Evolutionary conservation across 2,329 filamentous ascomycete species (phyloP), one percentile per base, ranked within the genome.

Genomic region (Piedraia hortae): DNA sequence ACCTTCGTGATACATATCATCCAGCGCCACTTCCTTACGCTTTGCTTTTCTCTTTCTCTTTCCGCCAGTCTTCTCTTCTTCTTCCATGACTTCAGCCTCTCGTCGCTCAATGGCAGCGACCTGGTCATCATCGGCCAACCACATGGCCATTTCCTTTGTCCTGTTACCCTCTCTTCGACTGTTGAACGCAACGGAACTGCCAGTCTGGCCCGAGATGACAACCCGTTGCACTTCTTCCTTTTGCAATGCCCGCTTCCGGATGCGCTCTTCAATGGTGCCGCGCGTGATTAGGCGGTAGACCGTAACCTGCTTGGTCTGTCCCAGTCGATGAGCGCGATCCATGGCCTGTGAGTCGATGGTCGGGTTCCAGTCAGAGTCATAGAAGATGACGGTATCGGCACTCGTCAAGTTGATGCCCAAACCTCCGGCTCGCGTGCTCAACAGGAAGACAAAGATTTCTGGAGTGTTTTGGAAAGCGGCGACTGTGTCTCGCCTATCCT

Each of bases 1-100:
- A 90, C 85, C 85, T 59, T 97, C 85, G 44, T 97, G 85, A 50
- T 97, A 97, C 74, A 97, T 78, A 42, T 91, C 82, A 44, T 93
- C 85, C 46, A 93, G 51, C 38, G 57, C 65, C 31, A 67, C 49
- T 42, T 67, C 62, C 44, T 53, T 58, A 36, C 71, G 82, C 36
- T 62, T 60, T 21, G 45, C 46, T 29, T 51, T 52, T 28, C 51
- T 51, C 43, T 58, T 61, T 35, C 45, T 48, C 22, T 34, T 41
- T 21, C 46, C 64, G 29, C 73, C 72, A 30, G 45, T 45, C 26
- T 47, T 50, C 27, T 46, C 50, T 34, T 74, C 72, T 19, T 59
- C 58, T 28, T 63, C 62, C 8, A 74, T 55, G 4, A 88, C 52
- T 45, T 91, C 78, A 32, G 74, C 77, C 48, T 91, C 85, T 35